These are phyloP conservation scores for Gaertneriomyces sp. DNA, from an alignment of 192 early-diverging fungal species.

Conservation along the genomic window DNA sequence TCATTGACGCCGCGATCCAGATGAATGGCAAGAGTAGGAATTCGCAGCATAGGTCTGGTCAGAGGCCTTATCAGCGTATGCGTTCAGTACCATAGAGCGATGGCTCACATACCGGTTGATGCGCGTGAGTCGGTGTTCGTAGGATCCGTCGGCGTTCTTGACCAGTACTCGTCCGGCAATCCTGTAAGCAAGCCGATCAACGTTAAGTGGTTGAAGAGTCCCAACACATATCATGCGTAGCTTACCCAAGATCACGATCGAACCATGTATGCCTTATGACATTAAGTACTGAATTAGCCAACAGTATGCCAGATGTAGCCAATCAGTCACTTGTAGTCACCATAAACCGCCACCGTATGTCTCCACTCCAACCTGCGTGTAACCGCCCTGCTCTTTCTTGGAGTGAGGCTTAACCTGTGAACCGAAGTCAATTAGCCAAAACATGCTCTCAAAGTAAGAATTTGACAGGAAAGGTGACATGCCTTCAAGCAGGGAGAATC, in stretches of 20 bases:
- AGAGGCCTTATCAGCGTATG: no score
- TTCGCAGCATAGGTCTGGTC: slow-evolving; percentile 75
- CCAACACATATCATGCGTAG: neutral
- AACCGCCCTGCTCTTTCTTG: slow-evolving; percentile 81
- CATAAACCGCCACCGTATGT: slow-evolving; percentile 95
- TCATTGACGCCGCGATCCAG: slow-evolving; percentile 77
- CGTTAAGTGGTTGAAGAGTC: no score
- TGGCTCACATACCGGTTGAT: slow-evolving; percentile 52
- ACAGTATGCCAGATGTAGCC: neutral
- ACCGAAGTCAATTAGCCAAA: neutral
- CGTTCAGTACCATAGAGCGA: no score
- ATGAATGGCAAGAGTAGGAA: slow-evolving; percentile 97
- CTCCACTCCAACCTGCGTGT: slow-evolving; percentile 76
- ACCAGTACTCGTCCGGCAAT: slow-evolving; percentile 93
- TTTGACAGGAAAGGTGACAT: neutral
- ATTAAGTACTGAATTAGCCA: neutral
- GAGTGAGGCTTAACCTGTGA: slow-evolving; percentile 87
- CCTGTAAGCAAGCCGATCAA: slow-evolving; percentile 27
- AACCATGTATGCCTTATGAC: slow-evolving; percentile 91
- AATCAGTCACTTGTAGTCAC: slow-evolving; percentile 21
- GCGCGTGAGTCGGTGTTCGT: slow-evolving; percentile 70
- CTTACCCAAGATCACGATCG: slow-evolving; percentile 85
- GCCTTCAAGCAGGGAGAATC: slow-evolving; percentile 97
- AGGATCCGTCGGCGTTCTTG: slow-evolving; percentile 62
- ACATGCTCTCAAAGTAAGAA: neutral